Percentiles rank a stretch among this genome's conserved stretches.
phyloP scores from a whole-genome alignment of 352 stramenopile genomes.

The Aphanomyces stellatus region DNA sequence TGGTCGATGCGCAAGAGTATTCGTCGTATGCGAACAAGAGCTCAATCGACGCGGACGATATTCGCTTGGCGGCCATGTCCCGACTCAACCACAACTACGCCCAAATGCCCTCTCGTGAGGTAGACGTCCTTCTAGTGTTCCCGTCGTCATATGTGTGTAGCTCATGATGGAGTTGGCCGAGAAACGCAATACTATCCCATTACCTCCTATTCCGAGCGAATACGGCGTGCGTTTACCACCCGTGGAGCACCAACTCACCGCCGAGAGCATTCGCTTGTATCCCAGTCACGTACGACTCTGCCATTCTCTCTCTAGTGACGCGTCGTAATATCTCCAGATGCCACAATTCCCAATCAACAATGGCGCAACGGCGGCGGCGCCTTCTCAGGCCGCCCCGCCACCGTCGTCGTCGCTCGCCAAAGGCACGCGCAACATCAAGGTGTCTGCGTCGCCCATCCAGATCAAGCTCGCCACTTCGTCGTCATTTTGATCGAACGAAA shows the following conservation, averaged over 20 bases:
- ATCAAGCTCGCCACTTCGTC: no score
- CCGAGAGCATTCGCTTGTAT: conserved; percentile 45
- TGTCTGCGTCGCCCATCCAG: conserved; percentile 48
- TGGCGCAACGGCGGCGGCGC: background rate
- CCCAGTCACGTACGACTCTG: conserved; percentile 40
- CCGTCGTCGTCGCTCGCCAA: conserved; percentile 39
- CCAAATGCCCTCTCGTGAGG: conserved; percentile 61
- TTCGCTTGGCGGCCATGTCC: conserved; percentile 66
- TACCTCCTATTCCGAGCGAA: conserved; percentile 72
- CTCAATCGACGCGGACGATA: conserved; percentile 62
- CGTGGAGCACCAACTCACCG: conserved; percentile 57
- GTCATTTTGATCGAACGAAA: no score
- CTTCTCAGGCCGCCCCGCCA: background rate
- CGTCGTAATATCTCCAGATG: background rate
- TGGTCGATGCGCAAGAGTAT: conserved; percentile 81
- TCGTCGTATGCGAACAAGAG: conserved; percentile 66
- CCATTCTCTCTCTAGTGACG: background rate
- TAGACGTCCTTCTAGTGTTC: conserved; percentile 22
- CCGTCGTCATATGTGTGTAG: conserved; percentile 23
- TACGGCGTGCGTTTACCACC: conserved; percentile 72
- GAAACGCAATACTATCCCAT: conserved; percentile 67
- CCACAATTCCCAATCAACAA: background rate
- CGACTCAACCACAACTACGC: conserved; percentile 73
- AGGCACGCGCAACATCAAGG: conserved; percentile 69
- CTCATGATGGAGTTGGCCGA: conserved; percentile 82